Conservation (phyloP, 2,329 filamentous ascomycete species). For the Hypoxylon sp. region DNA sequence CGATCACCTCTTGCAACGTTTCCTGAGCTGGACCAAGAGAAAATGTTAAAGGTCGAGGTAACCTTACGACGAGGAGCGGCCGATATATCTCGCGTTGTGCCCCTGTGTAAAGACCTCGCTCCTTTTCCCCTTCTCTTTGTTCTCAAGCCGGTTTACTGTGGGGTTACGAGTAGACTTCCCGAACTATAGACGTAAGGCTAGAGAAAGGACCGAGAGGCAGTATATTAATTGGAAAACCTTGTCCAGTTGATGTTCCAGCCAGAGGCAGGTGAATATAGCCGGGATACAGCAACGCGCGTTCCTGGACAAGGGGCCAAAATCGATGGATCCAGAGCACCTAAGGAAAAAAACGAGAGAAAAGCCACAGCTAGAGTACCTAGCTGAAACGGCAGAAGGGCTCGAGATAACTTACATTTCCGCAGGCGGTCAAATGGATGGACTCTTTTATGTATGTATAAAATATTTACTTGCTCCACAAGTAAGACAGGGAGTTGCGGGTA, state of each 20-base stretch:
- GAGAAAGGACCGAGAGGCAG: slow-evolving; percentile 44
- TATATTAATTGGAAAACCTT: slow-evolving; percentile 50
- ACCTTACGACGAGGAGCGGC: slow-evolving; percentile 41
- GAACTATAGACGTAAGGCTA: slow-evolving; percentile 42
- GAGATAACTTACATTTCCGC: slow-evolving; percentile 4
- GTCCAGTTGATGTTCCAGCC: slow-evolving; percentile 45
- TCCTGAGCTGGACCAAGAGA: slow-evolving; percentile 29
- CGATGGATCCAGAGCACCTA: slow-evolving; percentile 40
- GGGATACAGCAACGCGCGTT: slow-evolving; percentile 46
- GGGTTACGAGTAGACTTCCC: slow-evolving; percentile 40
- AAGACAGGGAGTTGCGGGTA: slow-evolving; percentile 39
- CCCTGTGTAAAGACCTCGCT: slow-evolving; percentile 28
- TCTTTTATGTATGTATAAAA: slow-evolving; percentile 37
- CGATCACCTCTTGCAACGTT: slow-evolving; percentile 45
- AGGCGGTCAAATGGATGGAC: slow-evolving; percentile 33
- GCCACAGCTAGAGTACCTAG: slow-evolving; percentile 15
- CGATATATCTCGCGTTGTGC: slow-evolving; percentile 47
- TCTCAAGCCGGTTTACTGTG: slow-evolving; percentile 37
- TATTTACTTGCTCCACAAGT: slow-evolving; percentile 27
- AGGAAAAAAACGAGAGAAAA: slow-evolving; percentile 18
- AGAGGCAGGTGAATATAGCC: slow-evolving; percentile 49
- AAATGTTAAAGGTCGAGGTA: slow-evolving; percentile 32
- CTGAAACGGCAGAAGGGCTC: slow-evolving; percentile 29
- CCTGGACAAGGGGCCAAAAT: slow-evolving; percentile 44
- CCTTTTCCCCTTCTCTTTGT: slow-evolving; percentile 34